A percentile compares a stretch with the other conserved stretches of the same genome.
Conservation (phyloP, 2,329 filamentous ascomycete species). For the Raffaelea ambrosiae region DNA sequence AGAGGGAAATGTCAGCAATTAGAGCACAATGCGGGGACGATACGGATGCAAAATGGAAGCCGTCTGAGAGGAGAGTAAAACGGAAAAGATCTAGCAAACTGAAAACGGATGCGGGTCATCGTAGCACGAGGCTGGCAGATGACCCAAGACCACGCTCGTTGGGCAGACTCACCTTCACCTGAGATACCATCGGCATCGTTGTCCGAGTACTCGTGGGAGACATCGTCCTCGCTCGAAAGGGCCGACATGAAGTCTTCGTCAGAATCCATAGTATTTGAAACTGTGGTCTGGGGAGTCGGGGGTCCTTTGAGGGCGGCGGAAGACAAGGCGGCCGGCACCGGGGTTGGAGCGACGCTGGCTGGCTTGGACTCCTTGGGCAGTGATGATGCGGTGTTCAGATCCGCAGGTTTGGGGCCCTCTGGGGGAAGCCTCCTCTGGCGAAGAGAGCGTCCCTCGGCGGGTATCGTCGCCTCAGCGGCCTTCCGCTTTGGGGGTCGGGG, state of each 20-base stretch:
- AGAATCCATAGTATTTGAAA: conserved; percentile 70
- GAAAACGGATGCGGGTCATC: background rate
- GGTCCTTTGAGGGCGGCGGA: conserved; percentile 8
- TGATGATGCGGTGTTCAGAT: conserved; percentile 39
- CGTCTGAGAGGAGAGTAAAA: too few relatives aligned
- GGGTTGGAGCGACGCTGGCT: background rate
- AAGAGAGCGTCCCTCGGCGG: conserved; percentile 30
- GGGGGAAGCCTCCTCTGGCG: conserved; percentile 48
- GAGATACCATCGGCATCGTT: conserved; percentile 57
- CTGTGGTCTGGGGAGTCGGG: conserved; percentile 28
- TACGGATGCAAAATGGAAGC: too few relatives aligned
- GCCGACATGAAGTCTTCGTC: conserved; percentile 90
- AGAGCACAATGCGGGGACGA: too few relatives aligned
- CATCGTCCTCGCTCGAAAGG: conserved; percentile 67
- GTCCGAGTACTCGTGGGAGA: conserved; percentile 69
- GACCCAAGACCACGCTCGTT: too few relatives aligned
- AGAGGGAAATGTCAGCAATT: background rate
- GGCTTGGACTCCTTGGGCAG: background rate
- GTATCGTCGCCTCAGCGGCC: conserved; percentile 56
- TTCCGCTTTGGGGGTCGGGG: conserved; percentile 52
- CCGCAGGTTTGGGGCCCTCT: conserved; percentile 24
- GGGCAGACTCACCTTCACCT: conserved; percentile 41
- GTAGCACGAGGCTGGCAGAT: too few relatives aligned
- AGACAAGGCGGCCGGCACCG: background rate
- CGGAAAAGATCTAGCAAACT: background rate